Base-by-base conservation (phyloP, 345 rosid species). In the Hibiscus mutabilis region DNA sequence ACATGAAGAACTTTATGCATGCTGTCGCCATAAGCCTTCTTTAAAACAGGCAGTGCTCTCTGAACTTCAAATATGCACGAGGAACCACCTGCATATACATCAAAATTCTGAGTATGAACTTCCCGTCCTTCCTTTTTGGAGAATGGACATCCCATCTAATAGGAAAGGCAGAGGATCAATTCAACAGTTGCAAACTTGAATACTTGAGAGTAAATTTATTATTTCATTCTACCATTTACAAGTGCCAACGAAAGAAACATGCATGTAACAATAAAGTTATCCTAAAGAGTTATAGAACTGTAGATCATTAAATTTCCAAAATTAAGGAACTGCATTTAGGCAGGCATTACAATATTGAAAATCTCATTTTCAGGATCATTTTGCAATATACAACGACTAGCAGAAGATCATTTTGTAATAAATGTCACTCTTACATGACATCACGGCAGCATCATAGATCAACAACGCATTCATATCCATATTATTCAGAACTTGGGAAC, bases 11-110 rank as follows among this genome's bases (percentile, higher is more conserved):
- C 85, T 77, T 86, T 83, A 47, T 18, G 85, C 87, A 87, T 84
- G 79, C 84, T 82, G 77, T 84, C 89, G 72, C 92, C 89, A 74
- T 86, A 87, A 67, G 81, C 89, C 78, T 87, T 87, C 81, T 80
- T 86, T 67, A 89, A 75, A 49, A 87, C 33, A 55, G 90, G 90
- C 31, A 84, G 19, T 24, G 86, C 86, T 77, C 75, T 76, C 74
- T 71, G 87, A 29, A 89, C 79, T 76, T 87, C 96, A 75, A 55
- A 25, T 12, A 87, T 87, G 84, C 92, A 89, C 11, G 90, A 85
- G 60, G 68, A 80, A 74, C 84, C 78, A 59, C 83, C 96, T 86
- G 83, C 62, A 75, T 22, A 27, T 59, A 25, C 35, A 19, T 78
- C 11, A 73, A 67, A 61, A 51, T 15, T 11, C 4, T 24, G 63